These are phyloP conservation scores for Penicillium nordicum DNA, from an alignment of 2,329 filamentous ascomycete species.

Conservation along the genomic window DNA sequence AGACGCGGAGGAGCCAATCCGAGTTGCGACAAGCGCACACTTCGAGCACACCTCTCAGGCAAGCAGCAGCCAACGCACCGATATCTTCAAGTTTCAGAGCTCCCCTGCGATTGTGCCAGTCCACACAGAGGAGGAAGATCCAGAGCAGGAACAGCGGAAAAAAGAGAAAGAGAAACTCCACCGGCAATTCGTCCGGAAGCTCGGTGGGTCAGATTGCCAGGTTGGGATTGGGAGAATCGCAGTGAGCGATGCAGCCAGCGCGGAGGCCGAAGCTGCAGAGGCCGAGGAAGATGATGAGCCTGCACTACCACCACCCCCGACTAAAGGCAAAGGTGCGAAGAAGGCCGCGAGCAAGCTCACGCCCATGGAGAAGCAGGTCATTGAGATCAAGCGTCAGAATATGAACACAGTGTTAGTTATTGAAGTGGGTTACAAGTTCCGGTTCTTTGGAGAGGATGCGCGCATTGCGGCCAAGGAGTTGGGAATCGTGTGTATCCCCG, in stretches of 20 bases:
- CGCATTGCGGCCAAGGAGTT: conserved; percentile 83
- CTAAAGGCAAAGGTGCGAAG: conserved; percentile 55
- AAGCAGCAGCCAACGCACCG: conserved; percentile 50
- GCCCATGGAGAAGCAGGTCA: conserved; percentile 86
- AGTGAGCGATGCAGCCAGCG: conserved; percentile 52
- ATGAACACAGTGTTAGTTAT: conserved; percentile 86
- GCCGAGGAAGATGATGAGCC: conserved; percentile 53
- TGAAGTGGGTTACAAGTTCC: conserved; percentile 97
- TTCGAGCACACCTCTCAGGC: conserved; percentile 26
- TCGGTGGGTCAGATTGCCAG: conserved; percentile 81
- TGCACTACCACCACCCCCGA: conserved; percentile 40
- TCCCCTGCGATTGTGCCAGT: conserved; percentile 43
- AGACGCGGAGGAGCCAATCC: conserved; percentile 7
- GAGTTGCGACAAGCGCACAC: conserved; percentile 2
- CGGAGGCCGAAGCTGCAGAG: conserved; percentile 58
- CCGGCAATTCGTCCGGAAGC: conserved; percentile 80
- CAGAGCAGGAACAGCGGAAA: conserved; percentile 52
- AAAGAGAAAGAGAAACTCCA: conserved; percentile 70
- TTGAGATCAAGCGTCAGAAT: conserved; percentile 90
- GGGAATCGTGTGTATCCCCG: conserved; percentile 93
- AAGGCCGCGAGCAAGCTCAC: conserved; percentile 82
- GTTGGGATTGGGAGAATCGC: conserved; percentile 60
- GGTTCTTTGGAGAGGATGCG: conserved; percentile 95
- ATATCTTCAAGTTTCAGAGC: conserved; percentile 58
- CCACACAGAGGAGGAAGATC: conserved; percentile 31